A percentile compares a stretch with the other conserved stretches of the same genome.
Evolutionary conservation across 192 early-diverging fungal genomes (phyloP).

Genomic region (Coemansia sp.): DNA sequence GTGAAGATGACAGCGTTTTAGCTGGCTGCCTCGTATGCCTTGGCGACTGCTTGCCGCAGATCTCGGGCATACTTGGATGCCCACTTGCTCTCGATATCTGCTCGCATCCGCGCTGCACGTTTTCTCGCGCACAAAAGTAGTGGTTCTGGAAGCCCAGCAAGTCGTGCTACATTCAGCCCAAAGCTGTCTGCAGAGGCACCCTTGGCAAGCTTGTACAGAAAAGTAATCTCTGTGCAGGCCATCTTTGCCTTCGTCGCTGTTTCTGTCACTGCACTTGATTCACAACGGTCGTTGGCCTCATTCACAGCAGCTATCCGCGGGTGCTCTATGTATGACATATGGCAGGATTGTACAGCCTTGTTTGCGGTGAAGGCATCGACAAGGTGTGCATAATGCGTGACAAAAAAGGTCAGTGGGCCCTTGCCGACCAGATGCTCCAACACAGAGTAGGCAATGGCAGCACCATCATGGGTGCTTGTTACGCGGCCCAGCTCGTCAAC

Average conservation of each 20-base stretch:
- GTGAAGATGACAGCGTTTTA: background rate
- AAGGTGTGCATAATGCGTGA: conserved; percentile 93
- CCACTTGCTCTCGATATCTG: conserved; percentile 33
- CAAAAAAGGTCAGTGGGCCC: conserved; percentile 85
- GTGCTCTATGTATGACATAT: conserved; percentile 58
- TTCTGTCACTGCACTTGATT: conserved; percentile 65
- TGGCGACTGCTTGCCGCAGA: conserved; percentile 25
- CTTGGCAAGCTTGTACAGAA: conserved; percentile 85
- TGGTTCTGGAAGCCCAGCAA: conserved; percentile 79
- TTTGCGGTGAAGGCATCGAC: conserved; percentile 56
- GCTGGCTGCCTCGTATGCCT: background rate
- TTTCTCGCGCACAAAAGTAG: conserved; percentile 71
- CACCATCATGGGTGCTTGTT: conserved; percentile 95
- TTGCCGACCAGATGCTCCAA: conserved; percentile 76
- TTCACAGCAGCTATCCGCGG: conserved; percentile 60
- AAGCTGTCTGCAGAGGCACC: conserved; percentile 90
- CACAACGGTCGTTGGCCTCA: background rate
- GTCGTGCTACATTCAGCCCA: conserved; percentile 95
- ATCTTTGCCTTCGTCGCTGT: conserved; percentile 19
- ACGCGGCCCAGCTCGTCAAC: conserved; percentile 97
- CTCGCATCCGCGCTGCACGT: conserved; percentile 74
- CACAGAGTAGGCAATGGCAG: conserved; percentile 92
- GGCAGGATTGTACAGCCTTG: conserved; percentile 21
- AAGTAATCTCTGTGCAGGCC: conserved; percentile 69
- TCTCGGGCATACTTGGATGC: conserved; percentile 22